These are phyloP conservation scores for Colletotrichum brevisporum DNA, from an alignment of 2,329 filamentous ascomycete genomes.

Conservation along the genomic window DNA sequence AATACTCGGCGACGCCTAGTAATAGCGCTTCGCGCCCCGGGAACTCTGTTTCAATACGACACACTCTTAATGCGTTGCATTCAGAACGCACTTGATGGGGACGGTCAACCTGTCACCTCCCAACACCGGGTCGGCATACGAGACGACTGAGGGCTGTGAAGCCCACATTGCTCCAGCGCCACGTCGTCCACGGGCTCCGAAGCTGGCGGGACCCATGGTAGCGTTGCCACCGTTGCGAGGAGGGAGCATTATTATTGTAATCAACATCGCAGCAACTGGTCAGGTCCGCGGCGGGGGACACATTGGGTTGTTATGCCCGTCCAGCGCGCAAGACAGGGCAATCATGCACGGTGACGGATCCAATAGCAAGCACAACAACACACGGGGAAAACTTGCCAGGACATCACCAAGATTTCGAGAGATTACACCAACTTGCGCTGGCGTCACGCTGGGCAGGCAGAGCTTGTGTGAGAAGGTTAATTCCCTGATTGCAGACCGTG, in stretches of 20 bases:
- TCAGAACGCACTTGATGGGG: conserved; percentile 1
- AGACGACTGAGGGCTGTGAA: conserved; percentile 4
- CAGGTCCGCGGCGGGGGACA: conserved; percentile 14
- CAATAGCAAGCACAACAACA: conserved; percentile 10
- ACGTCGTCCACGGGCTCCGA: background rate
- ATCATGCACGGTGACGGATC: conserved; percentile 15
- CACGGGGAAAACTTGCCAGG: conserved; percentile 22
- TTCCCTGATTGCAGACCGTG: conserved; percentile 33
- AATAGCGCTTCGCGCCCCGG: conserved; percentile 19
- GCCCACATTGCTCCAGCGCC: background rate
- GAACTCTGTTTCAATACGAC: conserved; percentile 35
- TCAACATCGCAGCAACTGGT: conserved; percentile 1
- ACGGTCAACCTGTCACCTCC: conserved; percentile 3
- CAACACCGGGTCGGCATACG: conserved; percentile 13
- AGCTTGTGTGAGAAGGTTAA: conserved; percentile 37
- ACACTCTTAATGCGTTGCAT: conserved; percentile 18
- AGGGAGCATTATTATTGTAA: conserved; percentile 11
- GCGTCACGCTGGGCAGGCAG: conserved; percentile 30
- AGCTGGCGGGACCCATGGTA: background rate
- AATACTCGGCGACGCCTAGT: conserved; percentile 17
- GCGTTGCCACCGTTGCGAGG: background rate
- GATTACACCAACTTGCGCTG: conserved; percentile 21
- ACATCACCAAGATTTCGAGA: conserved; percentile 34
- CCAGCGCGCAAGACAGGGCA: conserved; percentile 1
- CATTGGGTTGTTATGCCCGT: conserved; percentile 10